Percentiles rank a stretch among this genome's conserved stretches.
These are phyloP conservation scores for Penicillium verrucosum DNA, from an alignment of 2,329 filamentous ascomycete species.

Conservation along the genomic window DNA sequence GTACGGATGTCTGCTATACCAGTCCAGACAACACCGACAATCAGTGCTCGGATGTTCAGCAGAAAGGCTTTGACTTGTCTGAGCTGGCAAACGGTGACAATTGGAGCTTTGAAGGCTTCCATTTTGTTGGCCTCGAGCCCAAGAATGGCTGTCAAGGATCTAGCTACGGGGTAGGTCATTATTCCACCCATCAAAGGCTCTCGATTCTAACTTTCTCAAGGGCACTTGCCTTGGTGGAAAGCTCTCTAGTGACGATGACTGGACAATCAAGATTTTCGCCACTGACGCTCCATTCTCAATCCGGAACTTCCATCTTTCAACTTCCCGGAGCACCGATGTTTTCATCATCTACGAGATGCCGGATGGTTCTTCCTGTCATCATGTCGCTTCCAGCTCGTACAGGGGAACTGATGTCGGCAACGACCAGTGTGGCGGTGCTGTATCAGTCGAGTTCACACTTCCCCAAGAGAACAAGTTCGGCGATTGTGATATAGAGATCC, in stretches of 20 bases:
- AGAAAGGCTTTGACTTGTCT: slow-evolving; percentile 66
- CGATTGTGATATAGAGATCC: slow-evolving; percentile 63
- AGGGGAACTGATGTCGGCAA: slow-evolving; percentile 70
- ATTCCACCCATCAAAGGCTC: background rate
- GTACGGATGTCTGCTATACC: slow-evolving; percentile 54
- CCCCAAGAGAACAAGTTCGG: slow-evolving; percentile 55
- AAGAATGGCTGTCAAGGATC: slow-evolving; percentile 45
- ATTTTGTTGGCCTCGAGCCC: slow-evolving; percentile 69
- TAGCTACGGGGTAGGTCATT: slow-evolving; percentile 42
- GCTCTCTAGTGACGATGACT: slow-evolving; percentile 52
- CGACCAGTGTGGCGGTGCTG: slow-evolving; percentile 85
- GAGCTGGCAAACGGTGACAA: slow-evolving; percentile 61
- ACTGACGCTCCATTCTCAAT: slow-evolving; percentile 62
- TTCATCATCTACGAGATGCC: slow-evolving; percentile 84
- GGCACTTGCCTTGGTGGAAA: slow-evolving; percentile 61
- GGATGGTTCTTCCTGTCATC: slow-evolving; percentile 75
- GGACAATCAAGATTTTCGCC: slow-evolving; percentile 13
- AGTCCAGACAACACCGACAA: slow-evolving; percentile 73
- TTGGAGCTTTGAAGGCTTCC: slow-evolving; percentile 64
- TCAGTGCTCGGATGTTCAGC: slow-evolving; percentile 65
- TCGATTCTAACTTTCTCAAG: slow-evolving; percentile 25
- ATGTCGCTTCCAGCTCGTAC: slow-evolving; percentile 63
- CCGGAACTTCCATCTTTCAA: slow-evolving; percentile 65
- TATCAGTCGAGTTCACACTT: slow-evolving; percentile 65
- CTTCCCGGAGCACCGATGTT: slow-evolving; percentile 71